Base-by-base conservation (phyloP, 1,284 basidiomycete species). In the Nidula niveotomentosa region DNA sequence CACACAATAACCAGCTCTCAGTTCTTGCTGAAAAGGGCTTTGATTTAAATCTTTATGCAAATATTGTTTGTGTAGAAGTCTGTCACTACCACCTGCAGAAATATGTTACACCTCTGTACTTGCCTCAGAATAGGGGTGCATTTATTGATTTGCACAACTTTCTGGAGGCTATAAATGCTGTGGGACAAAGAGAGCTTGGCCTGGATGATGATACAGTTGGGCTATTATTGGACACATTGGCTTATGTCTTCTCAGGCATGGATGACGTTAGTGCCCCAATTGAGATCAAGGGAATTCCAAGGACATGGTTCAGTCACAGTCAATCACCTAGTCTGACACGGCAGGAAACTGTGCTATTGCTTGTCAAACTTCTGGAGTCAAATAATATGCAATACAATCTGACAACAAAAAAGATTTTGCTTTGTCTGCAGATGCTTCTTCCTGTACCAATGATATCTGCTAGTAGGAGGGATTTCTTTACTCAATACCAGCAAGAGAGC, bases 401-500 rank as follows among this genome's bases (percentile, higher is more conserved):
- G 33, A 41, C 36, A 10, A 53, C 55, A 30, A 56, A 56, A 51
- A 56, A 56, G 43, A 48, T 56, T 34, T 23, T 56, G 4, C 48
- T 56, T 5, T 56, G 55, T 34, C 39, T 56, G 30, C 55, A 56
- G 36, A 56, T 56, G 55, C 55, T 56, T 33, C 23, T 56, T 7
- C 55, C 55, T 34, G 39, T 48, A 1, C 52, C 48, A 17, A 53
- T 30, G 30, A 30, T 30, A 30, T 30, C 30, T 30, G 30, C 30
- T 30, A 30, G 30, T 5, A 2, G 52, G 30, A 45, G 52, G 34
- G 34, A 23, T 15, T 56, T 56, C 39, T 56, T 53, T 36, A 18
- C 53, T 4, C 48, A 53, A 10, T 56, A 43, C 15, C 55, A 53
- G 37, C 37, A 46, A 36, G 48, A 56, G 10, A 53, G 39, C 15